Conservation (phyloP, 257 asterid species). For the Nicotiana obtusifolia region DNA sequence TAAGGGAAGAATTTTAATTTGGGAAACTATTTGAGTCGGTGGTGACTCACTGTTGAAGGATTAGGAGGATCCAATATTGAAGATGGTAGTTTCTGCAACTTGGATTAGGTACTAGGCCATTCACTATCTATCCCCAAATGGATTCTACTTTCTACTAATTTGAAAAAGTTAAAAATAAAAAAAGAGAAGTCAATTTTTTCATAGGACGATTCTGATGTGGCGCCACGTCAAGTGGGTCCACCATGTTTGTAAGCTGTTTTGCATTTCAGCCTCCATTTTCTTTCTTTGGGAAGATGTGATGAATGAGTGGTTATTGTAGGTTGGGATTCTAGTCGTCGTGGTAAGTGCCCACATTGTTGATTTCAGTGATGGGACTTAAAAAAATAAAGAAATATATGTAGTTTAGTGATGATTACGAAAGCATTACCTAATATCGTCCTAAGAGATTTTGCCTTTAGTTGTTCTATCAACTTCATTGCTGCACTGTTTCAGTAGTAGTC, state of each 20-base stretch:
- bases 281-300: neutral
- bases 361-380: neutral
- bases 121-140: neutral
- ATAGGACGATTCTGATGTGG: neutral
- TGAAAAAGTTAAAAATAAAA: neutral
- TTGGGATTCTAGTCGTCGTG: neutral
- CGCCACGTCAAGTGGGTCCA: conserved; percentile 2
- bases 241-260: neutral
- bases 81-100: conserved; percentile 1
- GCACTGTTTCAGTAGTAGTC: neutral
- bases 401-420: neutral
- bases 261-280: neutral
- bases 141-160: neutral
- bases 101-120: neutral
- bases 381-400: neutral
- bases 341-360: neutral
- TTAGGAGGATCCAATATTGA: neutral
- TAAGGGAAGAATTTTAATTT: neutral
- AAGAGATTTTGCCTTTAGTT: neutral
- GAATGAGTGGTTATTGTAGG: neutral
- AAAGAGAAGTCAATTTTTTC: neutral
- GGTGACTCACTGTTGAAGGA: neutral
- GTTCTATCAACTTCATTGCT: conserved; percentile 7
- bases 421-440: neutral
- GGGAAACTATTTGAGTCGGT: neutral